phyloP scores from a whole-genome alignment of 2,329 filamentous ascomycete genomes.

The Drechslerella dactyloides region DNA sequence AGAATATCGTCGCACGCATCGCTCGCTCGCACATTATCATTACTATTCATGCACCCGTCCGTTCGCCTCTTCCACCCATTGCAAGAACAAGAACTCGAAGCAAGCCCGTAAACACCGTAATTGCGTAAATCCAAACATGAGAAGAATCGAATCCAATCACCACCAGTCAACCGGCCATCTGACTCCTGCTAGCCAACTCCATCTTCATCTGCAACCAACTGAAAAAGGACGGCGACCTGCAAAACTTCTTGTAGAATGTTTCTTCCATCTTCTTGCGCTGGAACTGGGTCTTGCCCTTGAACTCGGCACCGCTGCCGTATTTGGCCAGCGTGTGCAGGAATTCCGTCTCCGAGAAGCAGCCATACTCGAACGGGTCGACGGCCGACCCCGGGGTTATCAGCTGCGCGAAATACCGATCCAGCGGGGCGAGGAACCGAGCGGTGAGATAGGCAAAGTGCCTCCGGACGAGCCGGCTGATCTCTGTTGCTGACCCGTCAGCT shows the following conservation, averaged over 20 bases:
- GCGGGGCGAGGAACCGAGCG: constrained; percentile 54
- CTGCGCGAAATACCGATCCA: constrained; percentile 55
- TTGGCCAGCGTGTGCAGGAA: constrained; percentile 53
- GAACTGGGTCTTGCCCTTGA: constrained; percentile 55
- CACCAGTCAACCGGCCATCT: constrained; percentile 27
- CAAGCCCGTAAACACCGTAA: constrained; percentile 2
- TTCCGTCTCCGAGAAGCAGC: constrained; percentile 54
- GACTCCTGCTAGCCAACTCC: constrained; percentile 47
- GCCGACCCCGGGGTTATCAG: constrained; percentile 48
- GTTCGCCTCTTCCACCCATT: background rate
- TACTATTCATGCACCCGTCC: background rate
- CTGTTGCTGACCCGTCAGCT: constrained; percentile 24
- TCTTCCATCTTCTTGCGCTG: constrained; percentile 53
- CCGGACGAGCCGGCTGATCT: constrained; percentile 52
- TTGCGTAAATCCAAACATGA: background rate
- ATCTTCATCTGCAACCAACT: constrained; percentile 56
- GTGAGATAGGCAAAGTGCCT: constrained; percentile 55
- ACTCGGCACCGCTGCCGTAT: constrained; percentile 54
- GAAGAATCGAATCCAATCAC: constrained; percentile 4
- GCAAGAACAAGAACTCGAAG: constrained; percentile 8
- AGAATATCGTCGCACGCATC: background rate
- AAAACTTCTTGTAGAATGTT: constrained; percentile 55
- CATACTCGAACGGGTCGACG: constrained; percentile 53
- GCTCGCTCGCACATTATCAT: constrained; percentile 6
- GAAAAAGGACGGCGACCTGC: constrained; percentile 54